phyloP scores from a whole-genome alignment of 306 rosid genomes.

The Ochetophila trinervis region DNA sequence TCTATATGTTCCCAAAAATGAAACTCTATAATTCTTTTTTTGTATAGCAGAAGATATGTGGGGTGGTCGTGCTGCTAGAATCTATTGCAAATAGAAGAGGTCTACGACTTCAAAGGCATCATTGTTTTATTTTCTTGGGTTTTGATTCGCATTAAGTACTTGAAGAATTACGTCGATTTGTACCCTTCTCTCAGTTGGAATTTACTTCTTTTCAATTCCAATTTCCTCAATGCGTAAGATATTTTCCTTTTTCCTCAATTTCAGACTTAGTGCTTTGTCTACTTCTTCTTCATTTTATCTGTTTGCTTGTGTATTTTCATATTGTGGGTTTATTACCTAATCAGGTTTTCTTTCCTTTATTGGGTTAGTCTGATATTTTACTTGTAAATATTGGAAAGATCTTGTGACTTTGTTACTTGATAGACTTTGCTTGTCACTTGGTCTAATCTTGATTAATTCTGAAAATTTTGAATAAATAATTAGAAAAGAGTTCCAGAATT shows the following conservation, averaged over 20 bases:
- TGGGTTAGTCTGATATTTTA: no score
- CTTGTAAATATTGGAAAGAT: no score
- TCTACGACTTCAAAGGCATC: slow-evolving; percentile 56
- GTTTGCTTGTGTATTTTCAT: no score
- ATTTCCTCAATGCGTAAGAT: slow-evolving; percentile 77
- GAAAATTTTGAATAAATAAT: no score
- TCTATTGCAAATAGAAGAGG: slow-evolving; percentile 78
- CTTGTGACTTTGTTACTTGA: neutral
- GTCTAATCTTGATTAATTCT: no score
- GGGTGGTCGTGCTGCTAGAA: slow-evolving; percentile 33
- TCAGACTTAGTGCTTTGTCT: no score
- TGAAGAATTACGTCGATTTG: slow-evolving; percentile 56
- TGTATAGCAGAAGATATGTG: slow-evolving; percentile 38
- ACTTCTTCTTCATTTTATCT: neutral
- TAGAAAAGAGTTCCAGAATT: no score
- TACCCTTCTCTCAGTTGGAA: slow-evolving; percentile 82
- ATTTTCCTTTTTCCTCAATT: neutral
- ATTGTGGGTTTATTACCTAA: no score
- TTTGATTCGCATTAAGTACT: slow-evolving; percentile 52
- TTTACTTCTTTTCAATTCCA: slow-evolving; percentile 73
- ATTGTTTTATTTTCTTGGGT: slow-evolving; percentile 86
- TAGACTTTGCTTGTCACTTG: neutral
- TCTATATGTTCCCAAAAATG: neutral
- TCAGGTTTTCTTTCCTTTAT: no score
- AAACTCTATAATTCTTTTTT: slow-evolving; percentile 3